Evolutionary conservation across 2,329 filamentous ascomycete species (phyloP).

Genomic region (Lachnellula cervina): DNA sequence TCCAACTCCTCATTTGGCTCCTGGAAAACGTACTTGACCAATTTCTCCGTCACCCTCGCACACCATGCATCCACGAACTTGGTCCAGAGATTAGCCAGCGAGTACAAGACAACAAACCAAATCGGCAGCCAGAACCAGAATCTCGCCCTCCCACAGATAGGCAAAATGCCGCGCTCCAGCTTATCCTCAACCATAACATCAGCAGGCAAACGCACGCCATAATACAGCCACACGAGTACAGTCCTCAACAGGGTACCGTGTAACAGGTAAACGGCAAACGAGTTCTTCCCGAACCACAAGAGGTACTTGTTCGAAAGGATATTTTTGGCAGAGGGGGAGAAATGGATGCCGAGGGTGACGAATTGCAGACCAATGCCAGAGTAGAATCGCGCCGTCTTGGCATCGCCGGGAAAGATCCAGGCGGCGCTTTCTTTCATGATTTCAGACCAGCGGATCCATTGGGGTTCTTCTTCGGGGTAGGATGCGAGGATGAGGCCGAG

Average conservation of each 20-base stretch:
- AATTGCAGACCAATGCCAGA: conserved; percentile 45
- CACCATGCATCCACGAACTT: conserved; percentile 50
- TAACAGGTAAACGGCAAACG: conserved; percentile 59
- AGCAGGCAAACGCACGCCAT: conserved; percentile 37
- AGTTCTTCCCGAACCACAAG: conserved; percentile 59
- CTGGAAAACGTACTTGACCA: conserved; percentile 27
- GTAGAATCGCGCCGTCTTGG: conserved; percentile 46
- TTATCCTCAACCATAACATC: conserved; percentile 29
- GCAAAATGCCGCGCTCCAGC: conserved; percentile 31
- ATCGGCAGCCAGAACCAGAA: conserved; percentile 38
- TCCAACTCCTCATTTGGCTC: conserved; percentile 9
- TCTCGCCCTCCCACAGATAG: conserved; percentile 34
- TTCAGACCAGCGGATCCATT: conserved; percentile 52
- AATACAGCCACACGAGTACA: conserved; percentile 56
- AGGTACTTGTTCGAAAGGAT: conserved; percentile 50
- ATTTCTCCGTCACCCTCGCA: conserved; percentile 38
- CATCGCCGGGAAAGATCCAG: conserved; percentile 41
- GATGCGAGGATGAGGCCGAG: conserved; percentile 54
- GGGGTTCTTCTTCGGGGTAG: conserved; percentile 51
- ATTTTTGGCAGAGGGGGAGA: conserved; percentile 46
- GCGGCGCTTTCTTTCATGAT: conserved; percentile 38
- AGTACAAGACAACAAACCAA: conserved; percentile 45
- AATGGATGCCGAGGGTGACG: conserved; percentile 47
- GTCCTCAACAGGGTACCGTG: conserved; percentile 58
- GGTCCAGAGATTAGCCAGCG: conserved; percentile 46